Conservation (phyloP, 208 protist genomes). For the Trypanosoma mega region DNA sequence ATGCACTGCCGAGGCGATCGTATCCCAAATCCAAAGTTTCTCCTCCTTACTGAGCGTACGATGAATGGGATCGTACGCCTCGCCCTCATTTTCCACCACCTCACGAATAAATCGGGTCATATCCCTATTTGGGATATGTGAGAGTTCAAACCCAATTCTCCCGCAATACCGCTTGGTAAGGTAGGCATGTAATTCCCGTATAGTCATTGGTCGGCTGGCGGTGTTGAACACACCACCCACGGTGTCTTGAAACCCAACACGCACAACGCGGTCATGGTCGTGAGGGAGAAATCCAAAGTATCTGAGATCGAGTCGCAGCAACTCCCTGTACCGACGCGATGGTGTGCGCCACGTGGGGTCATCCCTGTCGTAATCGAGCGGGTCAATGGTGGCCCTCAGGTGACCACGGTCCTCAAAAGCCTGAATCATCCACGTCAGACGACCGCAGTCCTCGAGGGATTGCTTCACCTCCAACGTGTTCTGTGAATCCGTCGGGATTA, state of each 20-base stretch:
- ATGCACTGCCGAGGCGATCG: slow-evolving; percentile 91
- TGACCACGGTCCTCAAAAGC: slow-evolving; percentile 89
- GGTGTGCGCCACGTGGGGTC: slow-evolving; percentile 46
- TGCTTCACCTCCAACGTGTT: slow-evolving; percentile 53
- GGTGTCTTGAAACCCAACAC: slow-evolving; percentile 75
- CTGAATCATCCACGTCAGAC: slow-evolving; percentile 87
- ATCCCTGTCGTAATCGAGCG: slow-evolving; percentile 67
- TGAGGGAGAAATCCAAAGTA: slow-evolving; percentile 79
- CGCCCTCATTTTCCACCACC: slow-evolving; percentile 78
- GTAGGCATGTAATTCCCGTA: slow-evolving; percentile 69
- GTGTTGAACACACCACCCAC: slow-evolving; percentile 76
- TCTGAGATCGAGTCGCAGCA: slow-evolving; percentile 71
- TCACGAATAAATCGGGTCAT: slow-evolving; percentile 91
- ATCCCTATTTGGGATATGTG: slow-evolving; percentile 92
- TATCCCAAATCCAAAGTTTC: slow-evolving; percentile 86
- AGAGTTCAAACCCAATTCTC: slow-evolving; percentile 93
- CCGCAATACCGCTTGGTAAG: slow-evolving; percentile 89
- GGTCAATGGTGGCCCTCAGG: slow-evolving; percentile 77
- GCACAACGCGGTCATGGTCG: slow-evolving; percentile 70
- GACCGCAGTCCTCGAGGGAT: slow-evolving; percentile 72
- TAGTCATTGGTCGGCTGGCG: slow-evolving; percentile 65
- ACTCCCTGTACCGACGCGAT: slow-evolving; percentile 53
- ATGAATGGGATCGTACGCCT: slow-evolving; percentile 42
- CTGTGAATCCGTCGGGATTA: slow-evolving; percentile 44
- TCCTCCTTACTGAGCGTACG: slow-evolving; percentile 68